Evolutionary conservation across 768 basidiomycete species (phyloP).

Genomic region (Naganishia randhawae): DNA sequence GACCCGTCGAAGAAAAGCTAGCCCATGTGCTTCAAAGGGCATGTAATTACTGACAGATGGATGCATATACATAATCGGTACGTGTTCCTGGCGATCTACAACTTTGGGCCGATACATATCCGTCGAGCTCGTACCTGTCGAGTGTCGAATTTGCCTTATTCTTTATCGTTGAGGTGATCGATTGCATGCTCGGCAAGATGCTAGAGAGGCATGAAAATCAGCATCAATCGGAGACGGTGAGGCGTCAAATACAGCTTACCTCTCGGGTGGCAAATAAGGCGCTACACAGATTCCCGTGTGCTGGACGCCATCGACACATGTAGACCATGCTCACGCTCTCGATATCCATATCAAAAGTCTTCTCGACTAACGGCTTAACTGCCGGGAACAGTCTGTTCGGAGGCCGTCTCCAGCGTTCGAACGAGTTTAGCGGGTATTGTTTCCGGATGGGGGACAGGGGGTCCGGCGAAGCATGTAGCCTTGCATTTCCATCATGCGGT

Average conservation of each 20-base stretch:
- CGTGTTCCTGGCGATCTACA: too few species aligned
- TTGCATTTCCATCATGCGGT: background rate
- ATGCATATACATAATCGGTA: too few species aligned
- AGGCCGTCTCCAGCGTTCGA: background rate
- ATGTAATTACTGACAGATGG: too few species aligned
- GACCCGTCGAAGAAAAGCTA: too few species aligned
- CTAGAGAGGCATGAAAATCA: background rate
- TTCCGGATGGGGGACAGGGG: background rate
- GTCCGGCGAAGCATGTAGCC: background rate
- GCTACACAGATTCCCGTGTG: conserved; percentile 4
- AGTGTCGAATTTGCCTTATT: background rate
- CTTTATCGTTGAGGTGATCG: background rate
- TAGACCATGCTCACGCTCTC: background rate
- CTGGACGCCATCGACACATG: conserved; percentile 13
- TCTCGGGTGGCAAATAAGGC: conserved; percentile 3
- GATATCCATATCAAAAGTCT: background rate
- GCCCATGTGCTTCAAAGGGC: too few species aligned
- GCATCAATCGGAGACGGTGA: too few species aligned
- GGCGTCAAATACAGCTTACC: background rate
- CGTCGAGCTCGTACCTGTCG: too few species aligned
- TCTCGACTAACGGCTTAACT: background rate
- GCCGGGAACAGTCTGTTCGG: background rate
- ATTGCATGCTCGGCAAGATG: conserved; percentile 7
- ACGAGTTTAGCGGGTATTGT: background rate
- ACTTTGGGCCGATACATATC: too few species aligned